A percentile compares a stretch with the other conserved stretches of the same genome.
Conservation (phyloP, 2,329 filamentous ascomycete genomes). For the Cordyceps pruinosa region DNA sequence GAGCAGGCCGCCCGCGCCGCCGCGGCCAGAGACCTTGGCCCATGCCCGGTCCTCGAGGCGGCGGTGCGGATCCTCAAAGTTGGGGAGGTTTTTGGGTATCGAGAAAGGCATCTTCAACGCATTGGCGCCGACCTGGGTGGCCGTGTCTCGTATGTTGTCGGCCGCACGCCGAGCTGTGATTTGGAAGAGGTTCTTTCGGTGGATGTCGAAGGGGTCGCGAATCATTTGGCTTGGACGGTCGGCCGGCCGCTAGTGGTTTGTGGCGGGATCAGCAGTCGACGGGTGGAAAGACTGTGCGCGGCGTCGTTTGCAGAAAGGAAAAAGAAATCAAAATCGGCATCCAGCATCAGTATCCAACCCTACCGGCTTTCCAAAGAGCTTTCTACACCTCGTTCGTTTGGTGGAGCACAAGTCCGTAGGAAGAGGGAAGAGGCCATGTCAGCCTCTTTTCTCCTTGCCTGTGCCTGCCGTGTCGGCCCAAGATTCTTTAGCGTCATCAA, state of each 20-base stretch:
- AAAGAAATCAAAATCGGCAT: not conserved
- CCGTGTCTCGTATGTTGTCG: constrained; percentile 38
- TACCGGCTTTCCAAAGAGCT: not conserved
- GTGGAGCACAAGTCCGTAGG: constrained; percentile 5
- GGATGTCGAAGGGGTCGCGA: constrained; percentile 40
- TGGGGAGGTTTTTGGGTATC: constrained; percentile 62
- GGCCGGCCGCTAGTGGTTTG: constrained; percentile 10
- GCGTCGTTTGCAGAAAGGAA: no score
- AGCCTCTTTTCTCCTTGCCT: constrained; percentile 4
- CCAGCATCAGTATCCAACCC: not conserved
- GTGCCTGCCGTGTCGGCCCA: not conserved
- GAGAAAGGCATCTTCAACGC: constrained; percentile 57
- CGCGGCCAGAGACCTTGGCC: constrained; percentile 39
- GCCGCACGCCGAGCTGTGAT: constrained; percentile 39
- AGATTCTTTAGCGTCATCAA: not conserved
- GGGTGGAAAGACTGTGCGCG: no score
- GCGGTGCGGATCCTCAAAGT: constrained; percentile 59
- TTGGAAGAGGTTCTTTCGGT: constrained; percentile 40
- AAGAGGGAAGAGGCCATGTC: constrained; percentile 13
- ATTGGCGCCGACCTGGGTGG: constrained; percentile 42
- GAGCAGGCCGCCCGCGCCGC: constrained; percentile 35
- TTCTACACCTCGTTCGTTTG: not conserved
- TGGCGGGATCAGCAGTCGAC: not conserved
- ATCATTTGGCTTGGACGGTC: constrained; percentile 26
- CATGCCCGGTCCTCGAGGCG: constrained; percentile 60